Conservation (phyloP, 306 rosid species). For the Adenanthera pavonina region DNA sequence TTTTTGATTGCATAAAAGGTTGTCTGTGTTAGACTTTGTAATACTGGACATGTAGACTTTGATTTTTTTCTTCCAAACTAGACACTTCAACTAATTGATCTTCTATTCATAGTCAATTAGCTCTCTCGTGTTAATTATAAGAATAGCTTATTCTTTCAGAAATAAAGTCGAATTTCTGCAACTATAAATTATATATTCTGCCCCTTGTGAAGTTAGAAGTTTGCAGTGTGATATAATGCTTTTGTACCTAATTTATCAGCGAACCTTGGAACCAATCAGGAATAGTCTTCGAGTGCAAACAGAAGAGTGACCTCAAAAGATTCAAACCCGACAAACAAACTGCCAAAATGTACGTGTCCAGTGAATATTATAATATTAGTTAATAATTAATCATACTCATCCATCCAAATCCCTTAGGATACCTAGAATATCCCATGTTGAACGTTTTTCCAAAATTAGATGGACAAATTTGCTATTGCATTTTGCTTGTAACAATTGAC, state of each 20-base stretch:
- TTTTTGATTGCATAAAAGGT: no score
- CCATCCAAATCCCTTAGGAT: background rate
- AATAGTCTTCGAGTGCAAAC: conserved; percentile 31
- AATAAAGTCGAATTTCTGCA: no score
- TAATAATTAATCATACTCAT: background rate
- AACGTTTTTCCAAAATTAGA: background rate
- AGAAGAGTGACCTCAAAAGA: conserved; percentile 34
- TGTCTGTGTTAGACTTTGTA: no score
- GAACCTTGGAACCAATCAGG: background rate
- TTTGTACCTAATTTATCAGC: background rate
- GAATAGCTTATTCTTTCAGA: no score
- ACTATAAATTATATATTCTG: no score
- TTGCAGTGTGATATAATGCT: no score
- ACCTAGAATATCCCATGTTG: conserved; percentile 38
- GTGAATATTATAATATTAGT: conserved; percentile 3
- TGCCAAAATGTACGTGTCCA: conserved; percentile 20
- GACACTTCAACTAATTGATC: no score
- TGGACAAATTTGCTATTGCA: background rate
- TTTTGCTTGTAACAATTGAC: conserved; percentile 30
- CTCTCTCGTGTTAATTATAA: no score
- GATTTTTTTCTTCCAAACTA: no score
- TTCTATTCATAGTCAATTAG: no score
- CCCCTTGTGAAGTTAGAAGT: no score
- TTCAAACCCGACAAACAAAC: conserved; percentile 36
- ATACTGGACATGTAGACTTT: no score